Percentiles rank a stretch among this genome's conserved stretches.
These are phyloP conservation scores for Solanum gracilifrons DNA, from an alignment of 257 asterid genomes.

Conservation along the genomic window DNA sequence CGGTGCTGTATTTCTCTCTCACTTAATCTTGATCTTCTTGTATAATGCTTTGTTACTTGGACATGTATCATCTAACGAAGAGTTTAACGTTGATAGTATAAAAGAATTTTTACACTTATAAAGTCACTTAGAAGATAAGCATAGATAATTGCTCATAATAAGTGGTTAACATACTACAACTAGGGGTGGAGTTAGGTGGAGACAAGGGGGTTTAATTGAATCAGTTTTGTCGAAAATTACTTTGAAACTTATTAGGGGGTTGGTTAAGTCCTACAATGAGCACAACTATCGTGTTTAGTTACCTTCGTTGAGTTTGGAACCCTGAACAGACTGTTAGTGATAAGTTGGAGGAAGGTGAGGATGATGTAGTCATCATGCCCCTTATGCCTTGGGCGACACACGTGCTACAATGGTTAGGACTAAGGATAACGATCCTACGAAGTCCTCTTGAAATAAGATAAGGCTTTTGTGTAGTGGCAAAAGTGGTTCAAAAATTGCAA, in stretches of 20 bases:
- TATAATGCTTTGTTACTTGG: background rate
- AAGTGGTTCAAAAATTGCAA: background rate
- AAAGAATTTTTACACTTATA: background rate
- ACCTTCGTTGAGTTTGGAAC: background rate
- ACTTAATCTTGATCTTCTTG: background rate
- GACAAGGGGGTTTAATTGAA: background rate
- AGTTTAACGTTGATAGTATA: background rate
- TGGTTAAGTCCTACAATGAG: background rate
- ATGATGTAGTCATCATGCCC: background rate
- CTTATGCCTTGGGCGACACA: background rate
- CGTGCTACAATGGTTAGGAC: background rate
- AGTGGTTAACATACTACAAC: background rate
- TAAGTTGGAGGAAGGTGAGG: background rate
- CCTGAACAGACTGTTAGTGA: background rate
- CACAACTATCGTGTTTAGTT: background rate
- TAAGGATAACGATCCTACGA: background rate
- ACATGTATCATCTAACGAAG: background rate
- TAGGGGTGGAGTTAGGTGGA: background rate
- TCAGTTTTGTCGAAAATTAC: background rate
- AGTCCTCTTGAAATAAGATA: background rate
- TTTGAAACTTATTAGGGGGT: background rate
- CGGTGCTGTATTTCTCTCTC: slow-evolving; percentile 25
- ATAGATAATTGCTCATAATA: background rate
- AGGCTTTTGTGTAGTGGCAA: background rate
- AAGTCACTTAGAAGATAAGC: background rate